These are phyloP conservation scores for Phyllosticta paracitricarpa DNA, from an alignment of 2,329 filamentous ascomycete species.

Conservation along the genomic window DNA sequence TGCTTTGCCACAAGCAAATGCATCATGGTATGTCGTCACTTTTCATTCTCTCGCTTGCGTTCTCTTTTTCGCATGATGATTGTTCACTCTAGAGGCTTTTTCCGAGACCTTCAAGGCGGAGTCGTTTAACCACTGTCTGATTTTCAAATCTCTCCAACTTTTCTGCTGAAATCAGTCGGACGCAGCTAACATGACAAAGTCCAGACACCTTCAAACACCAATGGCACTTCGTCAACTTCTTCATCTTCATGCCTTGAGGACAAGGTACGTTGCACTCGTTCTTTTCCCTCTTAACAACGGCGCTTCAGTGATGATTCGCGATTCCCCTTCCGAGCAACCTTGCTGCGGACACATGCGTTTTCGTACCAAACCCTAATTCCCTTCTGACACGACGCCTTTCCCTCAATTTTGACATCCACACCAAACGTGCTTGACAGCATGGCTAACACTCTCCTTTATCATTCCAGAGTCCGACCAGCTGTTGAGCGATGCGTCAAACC, in stretches of 20 bases:
- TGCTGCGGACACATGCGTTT: neutral
- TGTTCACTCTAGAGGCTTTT: neutral
- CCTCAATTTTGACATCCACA: neutral
- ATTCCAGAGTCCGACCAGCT: neutral
- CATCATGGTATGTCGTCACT: neutral
- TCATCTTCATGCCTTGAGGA: neutral
- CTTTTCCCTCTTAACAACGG: neutral
- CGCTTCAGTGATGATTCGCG: neutral
- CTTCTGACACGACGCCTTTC: neutral
- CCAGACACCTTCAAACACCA: neutral
- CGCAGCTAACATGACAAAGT: neutral
- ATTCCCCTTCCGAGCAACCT: conserved; percentile 1
- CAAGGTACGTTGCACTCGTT: neutral
- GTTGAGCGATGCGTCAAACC: no score
- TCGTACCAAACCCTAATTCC: conserved; percentile 3
- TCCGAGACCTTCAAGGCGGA: neutral
- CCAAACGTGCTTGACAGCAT: neutral
- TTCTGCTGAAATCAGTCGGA: neutral
- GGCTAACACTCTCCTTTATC: neutral
- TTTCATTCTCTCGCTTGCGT: neutral
- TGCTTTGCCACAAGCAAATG: neutral
- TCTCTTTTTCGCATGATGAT: neutral
- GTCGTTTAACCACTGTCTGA: neutral
- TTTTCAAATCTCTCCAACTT: neutral
- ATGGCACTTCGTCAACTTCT: neutral